Evolutionary conservation across 2,329 filamentous ascomycete genomes (phyloP), one percentile per base, ranked within the genome.

Genomic region (Zelopaecilomyces penicillatus): DNA sequence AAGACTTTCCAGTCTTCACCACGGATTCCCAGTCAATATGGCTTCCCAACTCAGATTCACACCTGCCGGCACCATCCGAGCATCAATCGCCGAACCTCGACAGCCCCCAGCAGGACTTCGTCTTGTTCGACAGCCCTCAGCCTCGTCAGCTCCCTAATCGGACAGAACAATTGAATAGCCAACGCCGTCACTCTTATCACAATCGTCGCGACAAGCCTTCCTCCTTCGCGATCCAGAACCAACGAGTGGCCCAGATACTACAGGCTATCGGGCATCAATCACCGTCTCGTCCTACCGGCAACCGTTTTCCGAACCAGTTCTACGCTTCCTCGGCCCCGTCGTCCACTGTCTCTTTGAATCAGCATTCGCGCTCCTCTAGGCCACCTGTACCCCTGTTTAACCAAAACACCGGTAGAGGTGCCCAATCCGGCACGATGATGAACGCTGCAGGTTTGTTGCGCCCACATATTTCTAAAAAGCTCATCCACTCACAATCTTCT

Each of bases 11-110:
- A 78, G 81, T 85, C 82, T 83, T 83, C 83, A 88, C 76, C 76
- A 89, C 85, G 85, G 84, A 85, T 86, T 78, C 80, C 66, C 74
- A 75, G 70, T 79, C 80, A 88, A 59, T 76, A 90, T 90, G 85
- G 85, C 83, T 76, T 81, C 78, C 83, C 76, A 81, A 80, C 72
- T 79, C 71, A 72, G 71, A 74, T 61, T 59, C 71, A 65, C 76
- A 70, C 74, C 75, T 72, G 76, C 77, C 77, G 79, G 79, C 76
- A 71, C 57, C 68, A 69, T 65, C 76, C 70, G 73, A 73, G 70
- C 76, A 71, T 55, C 68, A 78, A 65, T 68, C 70, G 67, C 64
- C 70, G 65, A 68, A 69, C 65, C 69, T 72, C 56, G 61, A 65
- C 55, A 55, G 53, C 41, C 73, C 67, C 46, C 77, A 77, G 60